Evolutionary conservation across 768 basidiomycete species (phyloP).

Genomic region (Boletus rex-veris): DNA sequence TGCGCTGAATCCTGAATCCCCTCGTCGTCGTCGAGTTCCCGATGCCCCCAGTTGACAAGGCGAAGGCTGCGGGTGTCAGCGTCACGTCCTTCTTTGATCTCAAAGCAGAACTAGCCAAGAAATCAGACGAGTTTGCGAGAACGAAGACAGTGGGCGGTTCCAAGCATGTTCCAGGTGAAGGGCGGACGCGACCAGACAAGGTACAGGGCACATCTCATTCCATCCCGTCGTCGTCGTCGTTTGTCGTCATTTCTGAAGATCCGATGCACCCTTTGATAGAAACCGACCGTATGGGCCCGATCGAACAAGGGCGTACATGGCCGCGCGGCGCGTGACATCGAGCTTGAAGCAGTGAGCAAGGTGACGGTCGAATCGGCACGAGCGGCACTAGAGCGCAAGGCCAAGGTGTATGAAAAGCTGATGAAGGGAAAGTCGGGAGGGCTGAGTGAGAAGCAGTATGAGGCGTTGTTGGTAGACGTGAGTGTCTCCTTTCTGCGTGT

Average conservation of each 20-base stretch:
- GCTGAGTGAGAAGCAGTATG: constrained; percentile 70
- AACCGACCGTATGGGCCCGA: constrained; percentile 72
- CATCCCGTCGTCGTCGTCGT: not conserved
- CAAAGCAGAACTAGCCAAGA: constrained; percentile 52
- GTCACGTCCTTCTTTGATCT: constrained; percentile 80
- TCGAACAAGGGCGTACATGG: constrained; percentile 70
- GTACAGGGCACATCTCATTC: constrained; percentile 33
- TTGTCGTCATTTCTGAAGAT: not conserved
- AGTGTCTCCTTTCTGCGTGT: constrained; percentile 24
- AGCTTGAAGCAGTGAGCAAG: constrained; percentile 64
- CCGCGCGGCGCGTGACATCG: constrained; percentile 64
- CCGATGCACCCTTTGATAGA: constrained; percentile 40
- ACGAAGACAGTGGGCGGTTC: constrained; percentile 56
- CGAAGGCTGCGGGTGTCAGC: constrained; percentile 67
- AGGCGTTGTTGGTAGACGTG: constrained; percentile 73
- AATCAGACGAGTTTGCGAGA: constrained; percentile 59
- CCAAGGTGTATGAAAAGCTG: constrained; percentile 76
- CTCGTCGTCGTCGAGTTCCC: not conserved
- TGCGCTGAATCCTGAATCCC: not conserved
- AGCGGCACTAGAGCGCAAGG: constrained; percentile 70
- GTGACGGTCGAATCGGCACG: constrained; percentile 71
- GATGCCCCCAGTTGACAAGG: constrained; percentile 51
- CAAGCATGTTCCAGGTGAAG: constrained; percentile 53
- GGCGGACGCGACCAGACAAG: constrained; percentile 64
- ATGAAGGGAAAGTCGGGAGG: constrained; percentile 76